Evolutionary conservation across 2,329 filamentous ascomycete species (phyloP).

Genomic region (Westerdykella sp.): DNA sequence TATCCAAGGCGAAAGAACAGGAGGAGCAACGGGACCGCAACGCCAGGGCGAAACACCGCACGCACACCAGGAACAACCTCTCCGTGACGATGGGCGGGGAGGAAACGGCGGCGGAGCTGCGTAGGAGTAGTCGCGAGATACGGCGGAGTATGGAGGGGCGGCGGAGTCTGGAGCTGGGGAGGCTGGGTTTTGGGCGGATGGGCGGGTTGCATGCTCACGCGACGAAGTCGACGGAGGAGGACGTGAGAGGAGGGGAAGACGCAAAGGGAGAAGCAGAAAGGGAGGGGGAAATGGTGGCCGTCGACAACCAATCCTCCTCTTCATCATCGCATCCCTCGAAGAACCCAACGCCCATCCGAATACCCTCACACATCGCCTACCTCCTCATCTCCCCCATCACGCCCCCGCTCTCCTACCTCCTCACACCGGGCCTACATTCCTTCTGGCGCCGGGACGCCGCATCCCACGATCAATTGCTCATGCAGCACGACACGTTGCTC

Average conservation of each 20-base stretch:
- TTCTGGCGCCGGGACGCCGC: conserved; percentile 19
- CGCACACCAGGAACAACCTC: conserved; percentile 6
- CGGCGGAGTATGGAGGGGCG: conserved; percentile 25
- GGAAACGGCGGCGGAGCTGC: conserved; percentile 38
- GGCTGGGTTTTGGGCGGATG: conserved; percentile 21
- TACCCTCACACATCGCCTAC: conserved; percentile 26
- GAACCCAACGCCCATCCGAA: neutral
- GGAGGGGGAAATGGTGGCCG: conserved; percentile 2
- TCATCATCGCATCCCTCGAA: too few species aligned
- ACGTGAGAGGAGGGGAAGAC: conserved; percentile 15
- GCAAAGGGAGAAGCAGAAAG: too few species aligned
- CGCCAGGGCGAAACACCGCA: too few species aligned
- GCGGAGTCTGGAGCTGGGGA: conserved; percentile 33
- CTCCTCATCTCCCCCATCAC: conserved; percentile 45
- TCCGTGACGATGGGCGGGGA: conserved; percentile 42
- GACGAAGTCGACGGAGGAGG: conserved; percentile 20
- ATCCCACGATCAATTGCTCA: conserved; percentile 13
- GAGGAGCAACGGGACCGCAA: conserved; percentile 5
- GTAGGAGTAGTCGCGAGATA: conserved; percentile 39
- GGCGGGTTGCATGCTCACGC: conserved; percentile 1
- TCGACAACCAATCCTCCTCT: neutral
- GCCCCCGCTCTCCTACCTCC: conserved; percentile 36
- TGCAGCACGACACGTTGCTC: conserved; percentile 49
- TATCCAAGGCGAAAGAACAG: conserved; percentile 26
- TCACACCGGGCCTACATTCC: conserved; percentile 26